These are phyloP conservation scores for Fusarium goolgardi DNA, from an alignment of 2,329 filamentous ascomycete species.

Conservation along the genomic window DNA sequence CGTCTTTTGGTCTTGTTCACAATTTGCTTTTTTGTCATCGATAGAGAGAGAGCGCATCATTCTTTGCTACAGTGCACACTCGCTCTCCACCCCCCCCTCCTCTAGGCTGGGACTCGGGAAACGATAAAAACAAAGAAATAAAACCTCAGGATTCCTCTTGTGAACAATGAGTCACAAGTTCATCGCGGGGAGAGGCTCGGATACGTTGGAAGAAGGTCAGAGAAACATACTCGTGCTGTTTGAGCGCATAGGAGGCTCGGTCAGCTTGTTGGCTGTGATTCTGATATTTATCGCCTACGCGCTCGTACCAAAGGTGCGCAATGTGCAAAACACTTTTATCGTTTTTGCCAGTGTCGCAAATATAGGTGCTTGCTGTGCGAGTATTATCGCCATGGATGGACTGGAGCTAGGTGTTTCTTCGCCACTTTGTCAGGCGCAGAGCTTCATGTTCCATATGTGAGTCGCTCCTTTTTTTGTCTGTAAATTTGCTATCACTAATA, in stretches of 20 bases:
- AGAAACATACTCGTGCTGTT: slow-evolving; percentile 58
- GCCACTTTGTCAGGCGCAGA: slow-evolving; percentile 70
- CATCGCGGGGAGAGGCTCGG: slow-evolving; percentile 33
- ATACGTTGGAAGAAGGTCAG: slow-evolving; percentile 52
- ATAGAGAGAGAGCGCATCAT: neutral
- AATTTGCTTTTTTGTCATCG: neutral
- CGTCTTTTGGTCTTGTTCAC: neutral
- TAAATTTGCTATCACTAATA: slow-evolving; percentile 60
- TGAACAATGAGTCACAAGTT: slow-evolving; percentile 26
- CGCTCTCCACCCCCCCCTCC: slow-evolving; percentile 3
- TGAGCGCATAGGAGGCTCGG: slow-evolving; percentile 64
- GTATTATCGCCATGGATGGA: slow-evolving; percentile 76
- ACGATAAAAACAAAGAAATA: neutral
- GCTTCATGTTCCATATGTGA: slow-evolving; percentile 75
- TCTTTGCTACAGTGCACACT: slow-evolving; percentile 5
- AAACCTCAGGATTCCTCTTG: neutral
- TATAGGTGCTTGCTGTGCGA: slow-evolving; percentile 70
- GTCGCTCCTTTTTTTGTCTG: slow-evolving; percentile 46
- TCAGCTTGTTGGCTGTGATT: slow-evolving; percentile 64
- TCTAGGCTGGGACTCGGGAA: slow-evolving; percentile 23
- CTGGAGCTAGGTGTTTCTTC: slow-evolving; percentile 65
- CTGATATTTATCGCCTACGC: slow-evolving; percentile 65
- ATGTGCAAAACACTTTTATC: slow-evolving; percentile 71
- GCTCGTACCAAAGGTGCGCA: slow-evolving; percentile 63
- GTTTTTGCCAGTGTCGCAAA: slow-evolving; percentile 71